phyloP scores from a whole-genome alignment of 208 protist species.

The Tritrichomonas foetus region DNA sequence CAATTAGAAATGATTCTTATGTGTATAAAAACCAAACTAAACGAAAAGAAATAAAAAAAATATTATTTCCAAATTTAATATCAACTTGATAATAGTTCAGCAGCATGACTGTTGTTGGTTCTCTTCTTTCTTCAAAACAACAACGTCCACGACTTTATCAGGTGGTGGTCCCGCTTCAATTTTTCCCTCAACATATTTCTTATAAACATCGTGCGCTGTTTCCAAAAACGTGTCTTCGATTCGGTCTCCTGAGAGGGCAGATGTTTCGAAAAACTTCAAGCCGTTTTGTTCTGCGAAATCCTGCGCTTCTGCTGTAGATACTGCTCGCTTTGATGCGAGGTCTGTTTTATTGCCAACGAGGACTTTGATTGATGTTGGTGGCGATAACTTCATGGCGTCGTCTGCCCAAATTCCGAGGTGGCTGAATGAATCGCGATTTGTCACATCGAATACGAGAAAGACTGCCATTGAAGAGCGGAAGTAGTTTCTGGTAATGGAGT shows the following conservation, averaged over 20 bases:
- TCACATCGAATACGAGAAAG: slow-evolving; percentile 30
- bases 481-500: background rate
- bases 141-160: too few relatives aligned
- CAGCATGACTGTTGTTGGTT: too few relatives aligned
- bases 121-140: too few relatives aligned
- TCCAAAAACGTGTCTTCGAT: slow-evolving; percentile 10
- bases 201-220: slow-evolving; percentile 12
- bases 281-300: background rate
- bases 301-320: slow-evolving; percentile 17
- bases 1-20: too few relatives aligned
- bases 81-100: too few relatives aligned
- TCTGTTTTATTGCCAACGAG: slow-evolving; percentile 40
- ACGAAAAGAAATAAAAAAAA: too few relatives aligned
- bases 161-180: too few relatives aligned
- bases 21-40: too few relatives aligned
- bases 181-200: background rate
- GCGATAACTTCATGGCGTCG: background rate
- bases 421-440: slow-evolving; percentile 8
- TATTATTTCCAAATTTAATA: too few relatives aligned
- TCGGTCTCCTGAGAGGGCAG: background rate
- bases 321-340: background rate
- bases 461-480: background rate
- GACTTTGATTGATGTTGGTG: slow-evolving; percentile 2
- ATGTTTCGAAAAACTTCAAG: slow-evolving; percentile 37
- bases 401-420: background rate